A percentile compares a stretch with the other conserved stretches of the same genome.
phyloP scores from a whole-genome alignment of 805 yeast genomes.

The Barnettozyma pratensis region DNA sequence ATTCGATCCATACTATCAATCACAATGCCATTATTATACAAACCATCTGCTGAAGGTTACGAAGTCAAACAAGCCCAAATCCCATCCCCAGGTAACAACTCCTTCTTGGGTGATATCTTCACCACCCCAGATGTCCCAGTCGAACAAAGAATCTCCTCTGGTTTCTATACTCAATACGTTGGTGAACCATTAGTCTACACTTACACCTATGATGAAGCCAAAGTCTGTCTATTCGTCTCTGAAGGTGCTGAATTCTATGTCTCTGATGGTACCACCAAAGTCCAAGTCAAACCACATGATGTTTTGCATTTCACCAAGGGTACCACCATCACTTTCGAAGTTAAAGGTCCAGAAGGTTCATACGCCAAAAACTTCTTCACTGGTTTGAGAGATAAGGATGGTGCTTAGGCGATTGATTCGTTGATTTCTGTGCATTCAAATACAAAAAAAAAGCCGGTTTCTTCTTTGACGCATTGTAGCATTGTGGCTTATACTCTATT shows the following conservation, averaged over 20 bases:
- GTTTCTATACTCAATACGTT: slow-evolving; percentile 64
- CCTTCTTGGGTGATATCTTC: slow-evolving; percentile 64
- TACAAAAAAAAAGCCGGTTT: slow-evolving; percentile 1
- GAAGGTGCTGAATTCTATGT: slow-evolving; percentile 52
- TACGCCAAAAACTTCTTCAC: slow-evolving; percentile 62
- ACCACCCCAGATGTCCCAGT: slow-evolving; percentile 56
- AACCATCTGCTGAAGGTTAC: slow-evolving; percentile 48
- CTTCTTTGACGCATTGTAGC: neutral
- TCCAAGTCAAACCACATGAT: slow-evolving; percentile 57
- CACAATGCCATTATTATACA: slow-evolving; percentile 36
- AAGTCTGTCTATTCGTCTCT: slow-evolving; percentile 60
- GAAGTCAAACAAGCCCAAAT: slow-evolving; percentile 51
- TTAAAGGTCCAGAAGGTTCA: slow-evolving; percentile 38
- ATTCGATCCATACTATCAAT: neutral
- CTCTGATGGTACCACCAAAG: slow-evolving; percentile 58
- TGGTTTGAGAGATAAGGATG: slow-evolving; percentile 50
- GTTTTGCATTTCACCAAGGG: slow-evolving; percentile 66
- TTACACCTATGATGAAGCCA: slow-evolving; percentile 67
- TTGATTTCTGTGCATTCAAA: neutral
- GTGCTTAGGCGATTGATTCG: slow-evolving; percentile 17
- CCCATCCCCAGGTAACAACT: slow-evolving; percentile 61
- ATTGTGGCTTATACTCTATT: too few relatives aligned
- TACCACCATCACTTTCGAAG: slow-evolving; percentile 60
- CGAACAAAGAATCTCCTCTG: slow-evolving; percentile 57
- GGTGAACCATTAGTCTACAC: slow-evolving; percentile 67